Conservation (phyloP, 1,139 yeast genomes). For the Kazachstania sp. region DNA sequence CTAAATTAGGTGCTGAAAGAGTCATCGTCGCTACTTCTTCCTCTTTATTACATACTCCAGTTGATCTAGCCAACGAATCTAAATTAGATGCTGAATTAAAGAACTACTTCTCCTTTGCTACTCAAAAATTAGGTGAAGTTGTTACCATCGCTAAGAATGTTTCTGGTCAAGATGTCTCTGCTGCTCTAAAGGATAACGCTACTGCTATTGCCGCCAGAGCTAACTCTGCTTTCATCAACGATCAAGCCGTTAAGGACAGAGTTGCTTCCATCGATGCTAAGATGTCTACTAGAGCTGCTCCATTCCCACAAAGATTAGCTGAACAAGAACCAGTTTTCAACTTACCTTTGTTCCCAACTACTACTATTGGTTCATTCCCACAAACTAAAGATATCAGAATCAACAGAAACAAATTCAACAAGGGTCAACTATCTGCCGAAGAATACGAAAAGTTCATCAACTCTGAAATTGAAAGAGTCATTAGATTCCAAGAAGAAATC, state of each 20-base stretch:
- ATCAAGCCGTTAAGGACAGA: constrained; percentile 83
- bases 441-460: constrained; percentile 94
- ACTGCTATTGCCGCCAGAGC: constrained; percentile 79
- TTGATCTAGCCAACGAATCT: constrained; percentile 84
- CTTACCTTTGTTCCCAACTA: constrained; percentile 98
- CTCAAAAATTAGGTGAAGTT: constrained; percentile 89
- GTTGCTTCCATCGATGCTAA: constrained; percentile 72
- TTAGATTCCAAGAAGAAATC: constrained; percentile 97
- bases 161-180: constrained; percentile 67
- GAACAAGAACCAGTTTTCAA: constrained; percentile 83
- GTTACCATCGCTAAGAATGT: constrained; percentile 84
- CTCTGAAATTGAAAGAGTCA: constrained; percentile 90
- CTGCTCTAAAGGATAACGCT: constrained; percentile 72
- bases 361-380: constrained; percentile 99
- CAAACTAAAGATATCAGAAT: constrained; percentile 98
- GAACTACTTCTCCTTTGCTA: constrained; percentile 98
- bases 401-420: constrained; percentile 95
- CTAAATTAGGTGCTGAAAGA: constrained; percentile 79
- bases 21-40: constrained; percentile 92
- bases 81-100: constrained; percentile 84
- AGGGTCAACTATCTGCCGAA: constrained; percentile 91
- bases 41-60: constrained; percentile 96
- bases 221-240: constrained; percentile 82
- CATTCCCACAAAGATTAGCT: constrained; percentile 79
- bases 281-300: constrained; percentile 74